A percentile compares a stretch with the other conserved stretches of the same genome.
These are phyloP conservation scores for Globisporangium ultimum DNA, from an alignment of 352 stramenopile genomes.

Conservation along the genomic window DNA sequence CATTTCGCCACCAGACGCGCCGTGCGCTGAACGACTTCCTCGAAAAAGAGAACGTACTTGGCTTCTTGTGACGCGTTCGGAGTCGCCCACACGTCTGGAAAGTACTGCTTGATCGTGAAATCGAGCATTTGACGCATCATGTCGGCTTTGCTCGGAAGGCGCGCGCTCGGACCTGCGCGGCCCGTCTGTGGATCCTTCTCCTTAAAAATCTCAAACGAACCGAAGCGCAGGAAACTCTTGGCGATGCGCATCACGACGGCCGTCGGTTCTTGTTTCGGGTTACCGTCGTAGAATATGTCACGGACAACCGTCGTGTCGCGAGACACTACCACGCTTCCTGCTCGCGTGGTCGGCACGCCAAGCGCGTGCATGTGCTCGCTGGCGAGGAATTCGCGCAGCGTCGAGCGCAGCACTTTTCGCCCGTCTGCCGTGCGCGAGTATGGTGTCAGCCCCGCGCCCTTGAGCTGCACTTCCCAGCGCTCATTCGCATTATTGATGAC, in stretches of 20 bases:
- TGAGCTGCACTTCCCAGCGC: constrained; percentile 95
- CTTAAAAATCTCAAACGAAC: constrained; percentile 96
- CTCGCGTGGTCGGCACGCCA: constrained; percentile 92
- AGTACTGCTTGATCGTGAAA: constrained; percentile 75
- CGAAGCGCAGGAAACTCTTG: constrained; percentile 93
- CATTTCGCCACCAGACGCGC: constrained; percentile 80
- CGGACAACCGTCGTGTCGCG: constrained; percentile 64
- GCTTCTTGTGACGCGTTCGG: constrained; percentile 2
- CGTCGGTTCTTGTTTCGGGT: constrained; percentile 67
- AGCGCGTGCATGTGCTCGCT: constrained; percentile 96
- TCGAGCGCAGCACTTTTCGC: constrained; percentile 91
- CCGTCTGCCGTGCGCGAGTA: constrained; percentile 95
- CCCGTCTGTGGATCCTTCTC: constrained; percentile 56
- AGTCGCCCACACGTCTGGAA: constrained; percentile 35
- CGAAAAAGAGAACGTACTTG: constrained; percentile 50
- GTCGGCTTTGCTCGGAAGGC: constrained; percentile 56
- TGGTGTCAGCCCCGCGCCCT: constrained; percentile 94
- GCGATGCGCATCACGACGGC: constrained; percentile 89
- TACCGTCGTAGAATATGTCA: constrained; percentile 89
- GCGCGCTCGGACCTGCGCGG: constrained; percentile 59
- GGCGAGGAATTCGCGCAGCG: constrained; percentile 96
- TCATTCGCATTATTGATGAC: constrained; percentile 41
- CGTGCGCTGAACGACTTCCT: constrained; percentile 68
- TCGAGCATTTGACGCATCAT: constrained; percentile 79
- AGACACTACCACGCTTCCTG: constrained; percentile 75